A percentile compares a stretch with the other conserved stretches of the same genome.
These are phyloP conservation scores for Salix dunnii DNA, from an alignment of 345 rosid genomes.

Conservation along the genomic window DNA sequence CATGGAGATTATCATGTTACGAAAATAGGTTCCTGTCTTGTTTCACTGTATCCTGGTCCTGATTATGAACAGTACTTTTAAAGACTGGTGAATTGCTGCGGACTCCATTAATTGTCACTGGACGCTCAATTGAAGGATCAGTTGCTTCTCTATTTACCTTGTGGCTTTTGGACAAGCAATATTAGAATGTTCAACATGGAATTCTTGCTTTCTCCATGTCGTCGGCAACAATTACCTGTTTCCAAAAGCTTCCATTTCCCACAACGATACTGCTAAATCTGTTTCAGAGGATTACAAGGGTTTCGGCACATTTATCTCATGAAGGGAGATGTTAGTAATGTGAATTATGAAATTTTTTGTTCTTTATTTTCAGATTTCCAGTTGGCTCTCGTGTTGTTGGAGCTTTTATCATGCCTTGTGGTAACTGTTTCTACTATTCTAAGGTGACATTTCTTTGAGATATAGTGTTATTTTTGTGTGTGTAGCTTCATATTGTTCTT, in stretches of 20 bases:
- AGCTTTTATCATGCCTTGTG: conserved; percentile 98
- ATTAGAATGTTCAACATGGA: conserved; percentile 30
- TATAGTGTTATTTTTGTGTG: background rate
- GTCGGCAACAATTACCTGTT: conserved; percentile 31
- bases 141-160: conserved; percentile 67
- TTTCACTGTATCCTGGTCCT: background rate
- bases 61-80: too few species aligned
- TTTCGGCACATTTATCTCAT: conserved; percentile 55
- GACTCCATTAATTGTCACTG: too few species aligned
- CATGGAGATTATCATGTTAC: background rate
- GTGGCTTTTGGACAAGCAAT: conserved; percentile 46
- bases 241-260: conserved; percentile 26
- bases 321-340: too few species aligned
- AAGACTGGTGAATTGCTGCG: too few species aligned
- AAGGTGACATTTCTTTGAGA: conserved; percentile 44
- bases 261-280: background rate
- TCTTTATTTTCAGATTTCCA: conserved; percentile 53
- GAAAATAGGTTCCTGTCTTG: background rate
- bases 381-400: conserved; percentile 87
- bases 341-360: too few species aligned
- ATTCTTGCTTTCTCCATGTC: conserved; percentile 56
- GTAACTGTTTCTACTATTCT: conserved; percentile 76
- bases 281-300: conserved; percentile 26
- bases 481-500: background rate
- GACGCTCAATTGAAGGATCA: conserved; percentile 53